Base-by-base conservation (phyloP, 2,329 filamentous ascomycete species). In the Claviceps maximensis region DNA sequence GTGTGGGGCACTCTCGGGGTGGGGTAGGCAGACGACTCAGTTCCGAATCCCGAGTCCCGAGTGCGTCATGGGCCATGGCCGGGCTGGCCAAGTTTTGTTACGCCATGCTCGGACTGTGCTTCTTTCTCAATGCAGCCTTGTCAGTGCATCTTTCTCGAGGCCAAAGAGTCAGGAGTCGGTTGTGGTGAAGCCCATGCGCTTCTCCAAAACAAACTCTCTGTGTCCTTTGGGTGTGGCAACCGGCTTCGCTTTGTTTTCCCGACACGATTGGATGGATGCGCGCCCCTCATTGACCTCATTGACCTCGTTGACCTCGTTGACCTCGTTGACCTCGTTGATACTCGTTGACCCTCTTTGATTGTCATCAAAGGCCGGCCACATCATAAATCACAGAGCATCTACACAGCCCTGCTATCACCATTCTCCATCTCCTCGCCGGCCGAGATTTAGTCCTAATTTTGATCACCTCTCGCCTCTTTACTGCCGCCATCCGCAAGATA, bases 251-350 rank as follows among this genome's bases (percentile, higher is more conserved):
- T 33, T 45, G 46, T 19, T 25, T 36, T 33, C 10, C 27, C n/a
- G 47, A 50, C 48, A 33, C 19, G 49, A 57, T 55, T 49, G 51
- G 33, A 31, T 42, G 25, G 27, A 31, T 31, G 19, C 8, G 29
- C 23, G 17, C 40, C 49, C 29, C 42, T 33, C 31, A 33, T 33
- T 33, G 31, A 33, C 49, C 40, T 13, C 40, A 29, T 27, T 7
- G 42, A 45, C n/a, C n/a, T n/a, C n/a, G n/a, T n/a, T n/a, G n/a
- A n/a, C n/a, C n/a, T n/a, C n/a, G n/a, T n/a, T n/a, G n/a, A n/a
- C n/a, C n/a, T n/a, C n/a, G n/a, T n/a, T n/a, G n/a, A n/a, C n/a
- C n/a, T n/a, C n/a, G n/a, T 50, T 33, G 38, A n/a, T n/a, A n/a
- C 42, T 33, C 31, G 12, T 33, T 33, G 31, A 33, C 42, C 49